These are phyloP conservation scores for Jatropha multifida DNA, from an alignment of 441 rosid species.

Conservation along the genomic window DNA sequence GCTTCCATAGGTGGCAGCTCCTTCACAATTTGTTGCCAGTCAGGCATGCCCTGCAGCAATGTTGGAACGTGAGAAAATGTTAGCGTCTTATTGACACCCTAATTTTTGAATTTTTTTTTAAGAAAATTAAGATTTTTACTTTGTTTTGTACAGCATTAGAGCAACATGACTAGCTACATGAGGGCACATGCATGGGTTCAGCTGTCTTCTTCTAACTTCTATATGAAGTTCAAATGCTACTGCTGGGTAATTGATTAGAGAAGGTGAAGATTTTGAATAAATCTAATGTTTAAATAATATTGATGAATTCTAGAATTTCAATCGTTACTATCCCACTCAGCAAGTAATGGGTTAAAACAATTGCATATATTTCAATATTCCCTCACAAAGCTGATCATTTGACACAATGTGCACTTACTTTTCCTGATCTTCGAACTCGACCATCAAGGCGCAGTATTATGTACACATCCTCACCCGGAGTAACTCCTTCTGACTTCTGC, in stretches of 20 bases:
- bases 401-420: constrained; percentile 41
- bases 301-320: constrained; percentile 2
- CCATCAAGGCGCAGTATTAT: constrained; percentile 89
- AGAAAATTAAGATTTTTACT: too few species aligned
- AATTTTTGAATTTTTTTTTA: too few species aligned
- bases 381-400: background rate
- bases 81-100: too few species aligned
- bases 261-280: background rate
- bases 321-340: background rate
- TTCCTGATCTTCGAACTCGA: constrained; percentile 91
- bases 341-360: background rate
- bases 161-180: background rate
- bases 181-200: background rate
- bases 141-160: background rate
- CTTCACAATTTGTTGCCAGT: constrained; percentile 74
- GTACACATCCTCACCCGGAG: constrained; percentile 83
- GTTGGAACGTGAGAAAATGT: background rate
- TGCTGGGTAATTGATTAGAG: background rate
- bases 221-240: background rate
- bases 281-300: background rate
- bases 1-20: constrained; percentile 87
- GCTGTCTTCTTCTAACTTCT: background rate
- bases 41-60: constrained; percentile 80
- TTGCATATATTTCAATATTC: background rate
- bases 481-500: constrained; percentile 86